These are phyloP conservation scores for Isatis tinctoria DNA, from an alignment of 345 rosid species.

Conservation along the genomic window DNA sequence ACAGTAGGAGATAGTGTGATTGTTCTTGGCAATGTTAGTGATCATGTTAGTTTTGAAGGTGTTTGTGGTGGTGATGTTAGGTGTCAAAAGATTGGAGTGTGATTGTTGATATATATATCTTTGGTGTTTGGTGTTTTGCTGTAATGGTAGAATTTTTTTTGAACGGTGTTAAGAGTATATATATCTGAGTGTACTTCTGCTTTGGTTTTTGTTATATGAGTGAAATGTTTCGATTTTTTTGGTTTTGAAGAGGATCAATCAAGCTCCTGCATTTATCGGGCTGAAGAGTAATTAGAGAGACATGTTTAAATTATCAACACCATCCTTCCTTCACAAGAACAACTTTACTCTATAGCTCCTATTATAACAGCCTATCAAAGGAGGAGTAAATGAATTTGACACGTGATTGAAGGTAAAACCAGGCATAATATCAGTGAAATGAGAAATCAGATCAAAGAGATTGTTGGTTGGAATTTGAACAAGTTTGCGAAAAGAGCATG, in stretches of 20 bases:
- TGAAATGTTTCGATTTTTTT: slow-evolving; percentile 1
- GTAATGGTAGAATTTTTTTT: background rate
- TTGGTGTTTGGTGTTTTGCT: slow-evolving; percentile 15
- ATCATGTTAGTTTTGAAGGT: slow-evolving; percentile 20
- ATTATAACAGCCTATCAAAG: too few species aligned
- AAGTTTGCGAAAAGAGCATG: too few species aligned
- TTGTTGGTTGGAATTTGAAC: too few species aligned
- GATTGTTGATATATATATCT: slow-evolving; percentile 49
- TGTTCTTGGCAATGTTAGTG: slow-evolving; percentile 10
- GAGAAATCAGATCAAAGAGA: too few species aligned
- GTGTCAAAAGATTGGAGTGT: slow-evolving; percentile 40
- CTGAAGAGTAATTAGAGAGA: background rate
- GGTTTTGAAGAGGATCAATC: background rate
- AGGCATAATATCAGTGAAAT: too few species aligned
- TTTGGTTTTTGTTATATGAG: background rate
- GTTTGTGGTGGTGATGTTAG: slow-evolving; percentile 28
- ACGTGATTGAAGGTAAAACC: too few species aligned
- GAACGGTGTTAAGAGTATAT: slow-evolving; percentile 15
- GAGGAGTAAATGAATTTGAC: too few species aligned
- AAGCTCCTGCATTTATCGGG: background rate
- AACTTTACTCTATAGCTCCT: too few species aligned
- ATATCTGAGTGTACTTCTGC: slow-evolving; percentile 15
- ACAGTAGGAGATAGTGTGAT: slow-evolving; percentile 31
- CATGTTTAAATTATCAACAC: too few species aligned
- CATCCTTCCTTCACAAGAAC: too few species aligned